These are phyloP conservation scores for Peronospora destructor DNA, from an alignment of 352 stramenopile genomes.

Conservation along the genomic window DNA sequence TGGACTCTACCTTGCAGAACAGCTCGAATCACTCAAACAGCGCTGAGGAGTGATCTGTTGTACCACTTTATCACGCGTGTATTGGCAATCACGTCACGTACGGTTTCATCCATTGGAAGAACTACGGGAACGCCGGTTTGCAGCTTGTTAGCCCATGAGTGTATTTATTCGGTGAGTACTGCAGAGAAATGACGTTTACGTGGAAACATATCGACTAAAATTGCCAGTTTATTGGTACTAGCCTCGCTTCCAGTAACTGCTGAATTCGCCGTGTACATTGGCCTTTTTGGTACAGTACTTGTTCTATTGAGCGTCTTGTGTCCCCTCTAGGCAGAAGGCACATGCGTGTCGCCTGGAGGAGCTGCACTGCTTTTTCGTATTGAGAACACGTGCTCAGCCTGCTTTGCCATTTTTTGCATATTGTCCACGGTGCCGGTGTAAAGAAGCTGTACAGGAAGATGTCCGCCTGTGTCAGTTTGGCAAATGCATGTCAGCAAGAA, in stretches of 20 bases:
- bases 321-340: not conserved
- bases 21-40: constrained; percentile 5
- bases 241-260: not conserved
- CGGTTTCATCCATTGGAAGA: constrained; percentile 1
- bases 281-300: not conserved
- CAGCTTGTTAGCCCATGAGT: constrained; percentile 6
- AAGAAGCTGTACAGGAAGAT: constrained; percentile 39
- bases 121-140: not conserved
- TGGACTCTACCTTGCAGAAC: constrained; percentile 52
- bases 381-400: constrained; percentile 34
- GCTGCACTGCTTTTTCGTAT: constrained; percentile 5
- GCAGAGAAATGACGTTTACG: constrained; percentile 4
- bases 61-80: not conserved
- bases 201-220: constrained; percentile 4
- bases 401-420: constrained; percentile 52
- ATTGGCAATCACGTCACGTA: constrained; percentile 1
- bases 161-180: constrained; percentile 24
- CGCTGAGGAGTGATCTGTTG: constrained; percentile 14
- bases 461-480: constrained; percentile 47
- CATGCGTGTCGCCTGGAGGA: not conserved
- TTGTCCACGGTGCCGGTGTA: constrained; percentile 29
- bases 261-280: not conserved
- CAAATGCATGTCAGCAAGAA: constrained; percentile 47
- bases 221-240: not conserved
- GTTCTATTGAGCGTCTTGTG: constrained; percentile 2